phyloP scores from a whole-genome alignment of 148 eudicot species.

The Salicornia ramosissima region DNA sequence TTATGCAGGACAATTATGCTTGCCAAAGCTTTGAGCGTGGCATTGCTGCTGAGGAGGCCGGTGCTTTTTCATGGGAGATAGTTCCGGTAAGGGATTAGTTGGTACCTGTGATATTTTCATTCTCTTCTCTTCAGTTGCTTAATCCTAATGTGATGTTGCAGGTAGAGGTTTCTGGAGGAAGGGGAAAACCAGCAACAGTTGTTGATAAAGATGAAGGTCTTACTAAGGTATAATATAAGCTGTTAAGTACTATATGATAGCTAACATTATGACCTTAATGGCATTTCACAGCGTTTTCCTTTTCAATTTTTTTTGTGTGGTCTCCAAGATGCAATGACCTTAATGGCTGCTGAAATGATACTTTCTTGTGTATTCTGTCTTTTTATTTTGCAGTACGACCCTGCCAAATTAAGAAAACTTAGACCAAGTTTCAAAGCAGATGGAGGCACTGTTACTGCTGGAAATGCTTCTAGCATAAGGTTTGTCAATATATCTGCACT shows the following conservation, averaged over 20 bases:
- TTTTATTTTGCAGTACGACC: constrained; percentile 64
- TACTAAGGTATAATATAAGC: constrained; percentile 55
- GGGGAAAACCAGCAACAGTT: constrained; percentile 77
- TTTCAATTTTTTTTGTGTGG: neutral
- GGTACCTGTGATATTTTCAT: neutral
- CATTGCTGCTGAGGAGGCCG: constrained; percentile 75
- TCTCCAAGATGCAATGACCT: no score
- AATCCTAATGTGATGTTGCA: constrained; percentile 26
- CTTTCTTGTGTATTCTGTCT: neutral
- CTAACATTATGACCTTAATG: neutral
- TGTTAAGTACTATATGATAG: neutral
- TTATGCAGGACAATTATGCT: constrained; percentile 80
- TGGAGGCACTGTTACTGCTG: constrained; percentile 95
- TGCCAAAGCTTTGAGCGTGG: constrained; percentile 95
- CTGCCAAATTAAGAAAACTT: constrained; percentile 84
- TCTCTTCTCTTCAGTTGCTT: neutral
- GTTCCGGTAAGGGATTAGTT: constrained; percentile 57
- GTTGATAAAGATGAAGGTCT: constrained; percentile 95
- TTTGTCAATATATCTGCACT: constrained; percentile 19
- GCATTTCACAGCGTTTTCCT: neutral
- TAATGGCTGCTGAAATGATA: neutral
- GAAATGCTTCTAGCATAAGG: constrained; percentile 98
- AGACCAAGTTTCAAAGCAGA: constrained; percentile 85
- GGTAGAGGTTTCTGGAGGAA: constrained; percentile 96
- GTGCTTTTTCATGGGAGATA: constrained; percentile 95